These are phyloP conservation scores for Gossypium schwendimanii DNA, from an alignment of 441 rosid species.

Conservation along the genomic window DNA sequence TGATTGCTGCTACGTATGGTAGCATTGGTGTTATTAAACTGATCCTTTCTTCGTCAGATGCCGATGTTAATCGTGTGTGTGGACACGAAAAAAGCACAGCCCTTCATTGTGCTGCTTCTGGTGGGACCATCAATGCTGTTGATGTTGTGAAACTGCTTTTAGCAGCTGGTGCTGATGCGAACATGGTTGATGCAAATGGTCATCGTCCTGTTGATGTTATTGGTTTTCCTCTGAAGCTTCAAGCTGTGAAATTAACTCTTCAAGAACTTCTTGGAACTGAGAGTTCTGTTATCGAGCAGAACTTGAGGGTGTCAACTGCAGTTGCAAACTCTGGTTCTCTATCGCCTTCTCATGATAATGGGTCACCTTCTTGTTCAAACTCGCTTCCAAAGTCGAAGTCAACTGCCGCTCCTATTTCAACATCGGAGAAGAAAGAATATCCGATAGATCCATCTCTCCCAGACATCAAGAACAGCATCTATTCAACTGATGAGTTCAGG, in stretches of 20 bases:
- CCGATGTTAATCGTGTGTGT: conserved; percentile 49
- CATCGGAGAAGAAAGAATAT: conserved; percentile 56
- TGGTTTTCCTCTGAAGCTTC: conserved; percentile 58
- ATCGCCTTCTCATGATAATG: conserved; percentile 45
- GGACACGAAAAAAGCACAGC: conserved; percentile 56
- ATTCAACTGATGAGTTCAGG: conserved; percentile 66
- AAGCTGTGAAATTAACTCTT: conserved; percentile 40
- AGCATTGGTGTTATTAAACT: conserved; percentile 55
- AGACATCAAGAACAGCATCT: conserved; percentile 69
- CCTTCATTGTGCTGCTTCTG: conserved; percentile 69
- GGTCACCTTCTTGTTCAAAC: conserved; percentile 31
- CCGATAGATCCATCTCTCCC: conserved; percentile 70
- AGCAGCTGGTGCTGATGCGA: conserved; percentile 57
- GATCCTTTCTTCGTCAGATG: conserved; percentile 49
- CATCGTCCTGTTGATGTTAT: conserved; percentile 53
- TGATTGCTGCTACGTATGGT: conserved; percentile 75
- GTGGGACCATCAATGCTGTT: conserved; percentile 58
- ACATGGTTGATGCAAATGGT: conserved; percentile 43
- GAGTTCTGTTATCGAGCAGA: conserved; percentile 33
- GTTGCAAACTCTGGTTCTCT: conserved; percentile 20
- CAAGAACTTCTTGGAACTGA: conserved; percentile 50
- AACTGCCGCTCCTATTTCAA: conserved; percentile 21
- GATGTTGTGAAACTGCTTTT: conserved; percentile 58
- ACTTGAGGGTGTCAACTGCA: conserved; percentile 36
- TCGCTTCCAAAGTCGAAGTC: conserved; percentile 37